Evolutionary conservation across 768 basidiomycete genomes (phyloP).

Genomic region (Suillus brevipes): DNA sequence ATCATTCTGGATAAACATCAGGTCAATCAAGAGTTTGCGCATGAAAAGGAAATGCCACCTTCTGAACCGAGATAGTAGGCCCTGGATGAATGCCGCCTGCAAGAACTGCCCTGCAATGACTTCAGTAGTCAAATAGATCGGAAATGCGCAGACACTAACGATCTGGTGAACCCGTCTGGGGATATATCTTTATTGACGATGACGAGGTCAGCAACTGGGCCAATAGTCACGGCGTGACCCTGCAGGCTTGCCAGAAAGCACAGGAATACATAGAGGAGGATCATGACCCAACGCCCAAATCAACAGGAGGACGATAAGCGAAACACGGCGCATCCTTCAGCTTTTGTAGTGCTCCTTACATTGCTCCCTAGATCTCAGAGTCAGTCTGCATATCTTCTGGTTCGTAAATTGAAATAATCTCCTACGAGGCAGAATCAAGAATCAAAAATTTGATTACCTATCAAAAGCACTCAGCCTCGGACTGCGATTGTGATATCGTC

Average conservation of each 20-base stretch:
- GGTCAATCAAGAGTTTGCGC: neutral
- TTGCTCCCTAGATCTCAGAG: neutral
- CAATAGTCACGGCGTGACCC: neutral
- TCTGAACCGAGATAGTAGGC: neutral
- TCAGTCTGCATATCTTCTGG: neutral
- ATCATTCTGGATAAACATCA: neutral
- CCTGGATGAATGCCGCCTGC: neutral
- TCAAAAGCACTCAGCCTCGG: neutral
- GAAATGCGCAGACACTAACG: neutral
- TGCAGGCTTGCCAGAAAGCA: neutral
- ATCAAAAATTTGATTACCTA: neutral
- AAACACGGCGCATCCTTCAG: neutral
- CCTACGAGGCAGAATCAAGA: neutral
- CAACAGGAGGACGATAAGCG: neutral
- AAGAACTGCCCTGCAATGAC: neutral
- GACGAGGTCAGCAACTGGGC: neutral
- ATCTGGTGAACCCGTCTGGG: neutral
- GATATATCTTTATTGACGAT: neutral
- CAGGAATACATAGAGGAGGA: neutral
- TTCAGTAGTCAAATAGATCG: neutral
- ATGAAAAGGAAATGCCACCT: neutral
- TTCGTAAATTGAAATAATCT: neutral
- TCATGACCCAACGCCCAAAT: neutral
- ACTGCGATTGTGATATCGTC: neutral
- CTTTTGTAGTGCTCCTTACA: neutral